Evolutionary conservation across 208 protist species (phyloP).

Genomic region (Trichomonas gallinae): DNA sequence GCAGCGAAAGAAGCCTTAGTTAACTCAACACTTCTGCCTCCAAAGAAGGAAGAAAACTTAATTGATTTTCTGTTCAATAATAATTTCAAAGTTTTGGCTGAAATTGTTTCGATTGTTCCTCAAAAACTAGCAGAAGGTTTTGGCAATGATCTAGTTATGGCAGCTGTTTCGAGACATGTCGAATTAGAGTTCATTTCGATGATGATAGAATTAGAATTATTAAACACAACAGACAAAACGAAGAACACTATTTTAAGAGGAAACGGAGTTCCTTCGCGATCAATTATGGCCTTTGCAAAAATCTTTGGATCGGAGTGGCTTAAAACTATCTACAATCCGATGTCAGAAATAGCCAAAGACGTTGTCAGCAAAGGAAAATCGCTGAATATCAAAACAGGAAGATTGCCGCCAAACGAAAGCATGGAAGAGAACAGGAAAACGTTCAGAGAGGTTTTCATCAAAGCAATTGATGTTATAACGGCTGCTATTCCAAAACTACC

Average conservation of each 20-base stretch:
- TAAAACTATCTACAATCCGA: neutral
- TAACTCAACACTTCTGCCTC: neutral
- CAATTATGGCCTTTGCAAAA: neutral
- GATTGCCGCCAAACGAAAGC: neutral
- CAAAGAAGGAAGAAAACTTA: neutral
- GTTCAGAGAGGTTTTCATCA: neutral
- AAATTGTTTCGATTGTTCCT: neutral
- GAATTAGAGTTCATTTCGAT: neutral
- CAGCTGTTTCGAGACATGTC: neutral
- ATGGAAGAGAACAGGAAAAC: neutral
- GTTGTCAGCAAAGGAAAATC: neutral
- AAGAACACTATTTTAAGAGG: conserved; percentile 13
- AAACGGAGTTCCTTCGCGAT: neutral
- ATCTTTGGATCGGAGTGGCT: neutral
- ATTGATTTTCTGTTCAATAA: neutral
- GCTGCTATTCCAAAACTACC: neutral
- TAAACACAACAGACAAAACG: neutral
- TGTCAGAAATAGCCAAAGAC: neutral
- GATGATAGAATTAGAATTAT: neutral
- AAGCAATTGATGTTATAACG: neutral
- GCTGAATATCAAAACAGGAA: neutral
- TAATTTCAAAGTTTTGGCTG: neutral
- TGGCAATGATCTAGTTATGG: neutral
- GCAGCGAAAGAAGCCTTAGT: neutral
- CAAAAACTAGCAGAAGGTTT: neutral